Conservation (phyloP, 2,329 filamentous ascomycete species). For the Diaporthe vexans region DNA sequence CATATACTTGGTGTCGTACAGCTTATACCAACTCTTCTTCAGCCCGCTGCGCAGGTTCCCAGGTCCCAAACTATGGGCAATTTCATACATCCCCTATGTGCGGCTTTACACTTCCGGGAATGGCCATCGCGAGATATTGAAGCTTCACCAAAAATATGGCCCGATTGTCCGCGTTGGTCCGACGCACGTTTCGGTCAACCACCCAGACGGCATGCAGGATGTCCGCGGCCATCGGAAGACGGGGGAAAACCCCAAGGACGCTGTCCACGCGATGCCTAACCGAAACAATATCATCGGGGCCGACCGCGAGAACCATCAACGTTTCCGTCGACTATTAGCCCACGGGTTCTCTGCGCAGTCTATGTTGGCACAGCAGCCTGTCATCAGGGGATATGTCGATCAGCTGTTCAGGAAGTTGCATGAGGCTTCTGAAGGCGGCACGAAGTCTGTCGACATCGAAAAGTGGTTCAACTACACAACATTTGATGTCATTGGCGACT, state of each 20-base stretch:
- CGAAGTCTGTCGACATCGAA: conserved; percentile 45
- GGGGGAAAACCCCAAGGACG: conserved; percentile 24
- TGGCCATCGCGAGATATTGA: conserved; percentile 22
- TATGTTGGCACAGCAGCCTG: conserved; percentile 19
- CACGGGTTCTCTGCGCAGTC: conserved; percentile 28
- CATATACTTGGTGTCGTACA: conserved; percentile 5
- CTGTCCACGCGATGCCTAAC: not conserved
- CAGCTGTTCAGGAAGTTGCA: conserved; percentile 21
- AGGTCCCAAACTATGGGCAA: conserved; percentile 36
- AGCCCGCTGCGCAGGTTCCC: conserved; percentile 33
- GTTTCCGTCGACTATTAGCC: conserved; percentile 18
- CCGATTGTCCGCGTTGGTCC: conserved; percentile 33
- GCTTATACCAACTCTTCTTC: conserved; percentile 36
- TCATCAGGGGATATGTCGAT: conserved; percentile 16
- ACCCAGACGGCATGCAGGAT: conserved; percentile 19
- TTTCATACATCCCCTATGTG: conserved; percentile 28
- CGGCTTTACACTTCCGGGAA: conserved; percentile 22
- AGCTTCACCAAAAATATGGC: conserved; percentile 27
- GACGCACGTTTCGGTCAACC: conserved; percentile 22
- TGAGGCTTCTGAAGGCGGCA: conserved; percentile 35
- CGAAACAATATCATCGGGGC: conserved; percentile 12
- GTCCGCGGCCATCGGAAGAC: conserved; percentile 20
- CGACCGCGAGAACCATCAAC: conserved; percentile 21
- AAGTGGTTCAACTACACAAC: conserved; percentile 55
- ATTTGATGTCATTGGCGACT: conserved; percentile 51